Evolutionary conservation across 352 stramenopile species (phyloP), one percentile per base, ranked within the genome.

Genomic region (Pythium inflatum): DNA sequence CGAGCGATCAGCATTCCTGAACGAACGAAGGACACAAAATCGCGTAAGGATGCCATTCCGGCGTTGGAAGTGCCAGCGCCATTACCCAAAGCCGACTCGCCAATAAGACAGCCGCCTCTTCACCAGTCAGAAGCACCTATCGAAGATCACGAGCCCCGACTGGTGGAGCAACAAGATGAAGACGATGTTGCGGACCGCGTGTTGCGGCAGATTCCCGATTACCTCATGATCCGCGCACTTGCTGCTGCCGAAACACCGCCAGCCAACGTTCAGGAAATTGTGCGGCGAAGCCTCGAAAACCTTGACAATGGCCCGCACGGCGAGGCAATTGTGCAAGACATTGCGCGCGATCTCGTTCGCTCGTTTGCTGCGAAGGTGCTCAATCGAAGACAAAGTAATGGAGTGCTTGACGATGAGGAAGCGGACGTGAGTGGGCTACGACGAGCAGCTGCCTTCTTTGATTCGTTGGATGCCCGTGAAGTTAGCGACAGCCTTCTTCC

Each of bases 241-340:
- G 59, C 66, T 18, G 33, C 20, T 1, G 41, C 30, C 0, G 61
- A 70, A 25, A 20, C 13, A 24, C 60, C 36, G 18, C 14, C 36
- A 5, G 2, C 13, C 2, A n/a, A 69, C 16, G n/a, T 68, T 14
- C 51, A 73, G 51, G 57, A 64, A 28, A 18, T 65, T 16, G 62
- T 71, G 27, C 56, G 62, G n/a, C 22, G 30, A 6, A 76, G 62
- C 25, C 51, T 76, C n/a, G 69, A 76, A 53, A 43, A 40, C 20
- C 22, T 63, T 1, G 41, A 9, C 3, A 27, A 55, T 18, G 18
- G 31, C 13, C 5, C 14, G 18, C 31, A 55, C 5, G 43, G 66
- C 1, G 56, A 68, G 13, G n/a, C 9, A 3, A 45, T 57, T 20
- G 62, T 71, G 4, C 38, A 68, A n/a, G 51, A 59, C 30, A 36